Conservation (phyloP, 2,329 filamentous ascomycete genomes). For the Trichoderma afroharzianum region DNA sequence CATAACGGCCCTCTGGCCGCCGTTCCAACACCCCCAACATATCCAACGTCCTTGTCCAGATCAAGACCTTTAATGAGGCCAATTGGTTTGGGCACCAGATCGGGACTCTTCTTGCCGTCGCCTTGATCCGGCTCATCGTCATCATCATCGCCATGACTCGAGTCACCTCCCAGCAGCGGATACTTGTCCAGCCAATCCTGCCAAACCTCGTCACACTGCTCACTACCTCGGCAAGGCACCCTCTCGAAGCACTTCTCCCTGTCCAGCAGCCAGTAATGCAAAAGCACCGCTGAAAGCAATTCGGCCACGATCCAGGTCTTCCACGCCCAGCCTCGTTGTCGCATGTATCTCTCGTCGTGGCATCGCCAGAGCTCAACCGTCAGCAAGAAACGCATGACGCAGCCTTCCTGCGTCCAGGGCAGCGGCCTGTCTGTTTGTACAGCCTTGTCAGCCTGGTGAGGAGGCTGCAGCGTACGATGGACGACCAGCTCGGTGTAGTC, state of each 20-base stretch:
- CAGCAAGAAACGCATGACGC: conserved; percentile 26
- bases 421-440: not conserved
- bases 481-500: not conserved
- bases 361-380: conserved; percentile 26
- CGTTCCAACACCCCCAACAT: conserved; percentile 28
- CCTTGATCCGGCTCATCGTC: not conserved
- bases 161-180: conserved; percentile 11
- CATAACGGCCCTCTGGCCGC: conserved; percentile 12
- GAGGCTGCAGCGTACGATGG: not conserved
- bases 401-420: conserved; percentile 2
- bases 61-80: conserved; percentile 22
- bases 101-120: not conserved
- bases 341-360: conserved; percentile 18
- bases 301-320: conserved; percentile 18
- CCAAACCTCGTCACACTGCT: conserved; percentile 28
- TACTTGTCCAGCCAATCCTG: conserved; percentile 29
- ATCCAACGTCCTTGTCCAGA: conserved; percentile 25
- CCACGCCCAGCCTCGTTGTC: conserved; percentile 24
- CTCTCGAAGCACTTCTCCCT: conserved; percentile 20
- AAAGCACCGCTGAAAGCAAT: conserved; percentile 21
- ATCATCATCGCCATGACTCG: not conserved
- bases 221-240: not conserved
- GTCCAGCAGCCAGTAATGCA: conserved; percentile 25
- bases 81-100: conserved; percentile 21
- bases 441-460: not conserved